These are phyloP conservation scores for Candida tropicalis DNA, from an alignment of 1,139 yeast species.

Conservation along the genomic window DNA sequence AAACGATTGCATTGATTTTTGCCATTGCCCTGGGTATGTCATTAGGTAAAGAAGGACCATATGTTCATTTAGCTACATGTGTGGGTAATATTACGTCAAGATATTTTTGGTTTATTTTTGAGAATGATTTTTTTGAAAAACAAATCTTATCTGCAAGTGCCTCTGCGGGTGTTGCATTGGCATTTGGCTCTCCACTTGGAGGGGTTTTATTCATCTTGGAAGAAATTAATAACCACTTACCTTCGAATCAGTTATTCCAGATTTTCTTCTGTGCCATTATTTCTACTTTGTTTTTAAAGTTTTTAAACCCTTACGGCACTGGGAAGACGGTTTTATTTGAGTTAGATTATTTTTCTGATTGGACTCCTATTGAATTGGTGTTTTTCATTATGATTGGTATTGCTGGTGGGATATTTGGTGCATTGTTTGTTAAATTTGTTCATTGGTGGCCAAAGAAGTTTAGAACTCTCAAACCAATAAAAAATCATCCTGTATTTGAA, in stretches of 20 bases:
- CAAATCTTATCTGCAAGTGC: slow-evolving; percentile 67
- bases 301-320: slow-evolving; percentile 64
- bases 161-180: slow-evolving; percentile 69
- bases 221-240: slow-evolving; percentile 62
- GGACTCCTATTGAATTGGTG: slow-evolving; percentile 53
- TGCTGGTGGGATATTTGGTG: slow-evolving; percentile 63
- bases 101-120: slow-evolving; percentile 49
- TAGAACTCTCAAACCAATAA: slow-evolving; percentile 35
- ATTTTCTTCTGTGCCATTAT: slow-evolving; percentile 64
- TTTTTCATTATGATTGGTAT: slow-evolving; percentile 54
- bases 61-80: slow-evolving; percentile 69
- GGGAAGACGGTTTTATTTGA: slow-evolving; percentile 65
- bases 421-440: slow-evolving; percentile 52
- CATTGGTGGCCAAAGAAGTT: slow-evolving; percentile 53
- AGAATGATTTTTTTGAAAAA: slow-evolving; percentile 56
- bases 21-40: slow-evolving; percentile 70
- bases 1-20: slow-evolving; percentile 53
- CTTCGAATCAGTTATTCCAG: slow-evolving; percentile 60
- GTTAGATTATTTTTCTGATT: slow-evolving; percentile 55
- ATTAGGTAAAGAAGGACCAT: slow-evolving; percentile 74
- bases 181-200: slow-evolving; percentile 72
- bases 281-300: slow-evolving; percentile 57
- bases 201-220: slow-evolving; percentile 69
- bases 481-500: slow-evolving; percentile 48
- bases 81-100: slow-evolving; percentile 63